phyloP scores from a whole-genome alignment of 1,139 yeast species.

The Saccharomyces hybrid region DNA sequence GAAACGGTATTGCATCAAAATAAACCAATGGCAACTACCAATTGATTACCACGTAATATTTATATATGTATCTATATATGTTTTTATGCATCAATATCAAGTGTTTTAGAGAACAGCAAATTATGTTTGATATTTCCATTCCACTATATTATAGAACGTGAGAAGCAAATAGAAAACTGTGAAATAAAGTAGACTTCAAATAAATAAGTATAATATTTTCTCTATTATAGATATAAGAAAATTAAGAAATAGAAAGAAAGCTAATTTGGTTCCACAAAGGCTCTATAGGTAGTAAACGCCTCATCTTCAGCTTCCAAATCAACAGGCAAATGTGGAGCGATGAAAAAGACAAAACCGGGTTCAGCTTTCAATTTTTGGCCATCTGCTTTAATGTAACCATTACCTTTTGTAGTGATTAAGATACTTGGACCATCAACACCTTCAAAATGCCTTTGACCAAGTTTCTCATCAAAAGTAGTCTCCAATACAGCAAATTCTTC shows the following conservation, averaged over 20 bases:
- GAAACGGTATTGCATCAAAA: constrained; percentile 28
- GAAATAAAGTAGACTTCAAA: not conserved
- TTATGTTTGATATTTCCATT: not conserved
- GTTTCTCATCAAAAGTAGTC: constrained; percentile 45
- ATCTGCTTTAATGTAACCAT: constrained; percentile 46
- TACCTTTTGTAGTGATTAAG: constrained; percentile 73
- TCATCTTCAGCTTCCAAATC: constrained; percentile 47
- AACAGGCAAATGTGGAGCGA: constrained; percentile 67
- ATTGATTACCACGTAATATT: not conserved
- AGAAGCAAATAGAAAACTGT: not conserved
- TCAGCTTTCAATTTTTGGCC: constrained; percentile 40
- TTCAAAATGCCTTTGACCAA: constrained; percentile 43
- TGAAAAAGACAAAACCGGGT: constrained; percentile 74
- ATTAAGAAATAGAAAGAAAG: not conserved
- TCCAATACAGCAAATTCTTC: constrained; percentile 90
- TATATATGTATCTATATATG: not conserved
- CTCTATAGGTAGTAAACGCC: constrained; percentile 73
- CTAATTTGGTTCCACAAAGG: constrained; percentile 62
- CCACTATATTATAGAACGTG: not conserved
- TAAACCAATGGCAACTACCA: constrained; percentile 3
- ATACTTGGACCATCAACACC: constrained; percentile 83
- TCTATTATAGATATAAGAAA: constrained; percentile 17
- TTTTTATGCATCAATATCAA: not conserved
- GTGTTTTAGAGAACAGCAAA: not conserved
- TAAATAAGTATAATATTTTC: not conserved